phyloP scores from a whole-genome alignment of 208 protist genomes.

The Leishmania gerbilli region DNA sequence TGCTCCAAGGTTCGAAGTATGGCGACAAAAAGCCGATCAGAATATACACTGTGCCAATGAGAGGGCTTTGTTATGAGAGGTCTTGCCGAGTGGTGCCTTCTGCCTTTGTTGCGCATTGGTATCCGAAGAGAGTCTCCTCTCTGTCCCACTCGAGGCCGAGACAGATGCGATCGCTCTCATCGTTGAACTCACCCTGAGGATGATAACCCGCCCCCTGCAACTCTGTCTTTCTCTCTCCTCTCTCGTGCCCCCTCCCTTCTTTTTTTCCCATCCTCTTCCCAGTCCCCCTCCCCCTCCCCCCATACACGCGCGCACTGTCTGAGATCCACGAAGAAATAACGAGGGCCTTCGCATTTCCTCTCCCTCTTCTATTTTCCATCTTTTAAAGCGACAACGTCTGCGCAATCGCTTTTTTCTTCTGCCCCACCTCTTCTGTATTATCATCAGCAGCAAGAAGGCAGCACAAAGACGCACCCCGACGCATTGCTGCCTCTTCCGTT shows the following conservation, averaged over 20 bases:
- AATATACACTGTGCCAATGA: neutral
- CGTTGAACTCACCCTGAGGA: neutral
- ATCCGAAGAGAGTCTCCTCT: slow-evolving; percentile 6
- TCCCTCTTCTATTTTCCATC: neutral
- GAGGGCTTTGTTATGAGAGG: neutral
- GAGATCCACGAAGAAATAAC: slow-evolving; percentile 3
- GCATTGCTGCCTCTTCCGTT: neutral
- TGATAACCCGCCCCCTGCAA: neutral
- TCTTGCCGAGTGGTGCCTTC: neutral
- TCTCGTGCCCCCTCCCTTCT: neutral
- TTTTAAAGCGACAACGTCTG: neutral
- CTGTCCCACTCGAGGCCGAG: neutral
- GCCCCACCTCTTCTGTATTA: neutral
- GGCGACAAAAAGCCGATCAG: neutral
- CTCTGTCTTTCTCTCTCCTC: neutral
- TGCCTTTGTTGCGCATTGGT: neutral
- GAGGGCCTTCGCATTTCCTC: neutral
- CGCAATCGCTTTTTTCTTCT: neutral
- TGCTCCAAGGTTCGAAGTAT: neutral
- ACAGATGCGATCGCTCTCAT: neutral
- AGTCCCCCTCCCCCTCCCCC: too few species aligned
- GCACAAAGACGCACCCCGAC: neutral
- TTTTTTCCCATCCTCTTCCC: neutral
- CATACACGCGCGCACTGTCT: neutral
- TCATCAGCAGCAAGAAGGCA: neutral